Percentiles rank a stretch among this genome's conserved stretches.
Evolutionary conservation across 179 eudicot species (phyloP).

Genomic region (Actinidia arguta): DNA sequence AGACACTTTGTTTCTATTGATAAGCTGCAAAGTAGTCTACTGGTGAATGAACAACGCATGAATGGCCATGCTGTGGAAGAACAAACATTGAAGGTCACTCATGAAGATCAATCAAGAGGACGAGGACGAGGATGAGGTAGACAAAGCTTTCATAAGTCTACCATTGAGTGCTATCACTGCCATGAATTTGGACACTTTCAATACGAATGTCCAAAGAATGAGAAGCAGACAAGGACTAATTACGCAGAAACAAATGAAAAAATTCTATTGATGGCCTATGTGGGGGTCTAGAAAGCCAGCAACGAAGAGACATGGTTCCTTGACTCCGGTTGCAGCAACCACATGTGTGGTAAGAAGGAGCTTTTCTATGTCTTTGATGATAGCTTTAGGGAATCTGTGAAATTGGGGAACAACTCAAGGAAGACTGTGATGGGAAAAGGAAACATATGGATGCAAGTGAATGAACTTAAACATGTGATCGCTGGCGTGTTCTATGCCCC

Average conservation of each 20-base stretch:
- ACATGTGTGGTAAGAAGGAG: conserved; percentile 8
- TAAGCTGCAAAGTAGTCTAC: too few relatives aligned
- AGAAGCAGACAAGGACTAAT: neutral
- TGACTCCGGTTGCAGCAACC: conserved; percentile 14
- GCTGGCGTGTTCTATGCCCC: neutral
- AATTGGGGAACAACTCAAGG: neutral
- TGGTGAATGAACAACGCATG: too few relatives aligned
- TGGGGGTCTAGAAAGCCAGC: neutral
- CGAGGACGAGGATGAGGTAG: neutral
- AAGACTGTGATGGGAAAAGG: neutral
- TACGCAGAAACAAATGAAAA: conserved; percentile 10
- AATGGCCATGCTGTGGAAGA: too few relatives aligned
- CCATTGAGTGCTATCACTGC: neutral
- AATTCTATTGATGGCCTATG: conserved; percentile 13
- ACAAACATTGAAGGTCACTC: neutral
- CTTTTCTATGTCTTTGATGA: neutral
- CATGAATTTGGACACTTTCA: conserved; percentile 17
- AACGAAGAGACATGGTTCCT: conserved; percentile 16
- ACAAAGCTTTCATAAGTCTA: neutral
- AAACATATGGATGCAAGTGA: neutral
- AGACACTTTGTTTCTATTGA: too few relatives aligned
- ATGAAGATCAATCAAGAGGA: neutral
- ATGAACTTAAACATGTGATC: neutral
- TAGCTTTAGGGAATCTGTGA: neutral
- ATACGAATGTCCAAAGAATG: neutral